phyloP scores from a whole-genome alignment of 2,329 filamentous ascomycete species.

The Talaromyces sp. region DNA sequence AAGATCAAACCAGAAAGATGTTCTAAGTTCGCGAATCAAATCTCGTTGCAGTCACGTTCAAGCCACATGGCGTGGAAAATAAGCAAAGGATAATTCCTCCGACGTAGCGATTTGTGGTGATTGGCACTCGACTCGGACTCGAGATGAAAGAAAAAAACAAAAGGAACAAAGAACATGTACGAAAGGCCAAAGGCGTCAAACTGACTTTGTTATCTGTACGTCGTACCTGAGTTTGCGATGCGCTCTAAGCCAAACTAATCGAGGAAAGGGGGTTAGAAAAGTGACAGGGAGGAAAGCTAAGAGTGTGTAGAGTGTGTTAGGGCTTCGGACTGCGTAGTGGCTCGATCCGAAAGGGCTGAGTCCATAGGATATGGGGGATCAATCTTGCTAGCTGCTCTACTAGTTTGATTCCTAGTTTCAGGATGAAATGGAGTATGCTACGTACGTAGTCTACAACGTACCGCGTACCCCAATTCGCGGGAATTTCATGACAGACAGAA shows the following conservation, averaged over 20 bases:
- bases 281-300: slow-evolving; percentile 17
- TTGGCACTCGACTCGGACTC: background rate
- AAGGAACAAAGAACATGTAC: background rate
- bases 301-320: background rate
- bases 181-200: background rate
- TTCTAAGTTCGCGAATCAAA: slow-evolving; percentile 2
- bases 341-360: background rate
- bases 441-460: background rate
- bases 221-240: background rate
- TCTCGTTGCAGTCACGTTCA: background rate
- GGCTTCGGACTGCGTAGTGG: slow-evolving; percentile 1
- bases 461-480: background rate
- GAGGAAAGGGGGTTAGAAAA: slow-evolving; percentile 11
- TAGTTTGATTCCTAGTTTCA: background rate
- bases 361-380: background rate
- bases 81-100: slow-evolving; percentile 8
- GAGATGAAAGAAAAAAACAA: background rate
- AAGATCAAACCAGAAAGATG: background rate
- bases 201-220: background rate
- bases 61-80: slow-evolving; percentile 17
- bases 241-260: background rate
- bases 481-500: background rate
- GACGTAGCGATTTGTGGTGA: slow-evolving; percentile 3
- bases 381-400: background rate
- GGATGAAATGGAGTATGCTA: background rate